These are phyloP conservation scores for Cyberlindnera xylosilytica DNA, from an alignment of 805 yeast species.

Conservation along the genomic window DNA sequence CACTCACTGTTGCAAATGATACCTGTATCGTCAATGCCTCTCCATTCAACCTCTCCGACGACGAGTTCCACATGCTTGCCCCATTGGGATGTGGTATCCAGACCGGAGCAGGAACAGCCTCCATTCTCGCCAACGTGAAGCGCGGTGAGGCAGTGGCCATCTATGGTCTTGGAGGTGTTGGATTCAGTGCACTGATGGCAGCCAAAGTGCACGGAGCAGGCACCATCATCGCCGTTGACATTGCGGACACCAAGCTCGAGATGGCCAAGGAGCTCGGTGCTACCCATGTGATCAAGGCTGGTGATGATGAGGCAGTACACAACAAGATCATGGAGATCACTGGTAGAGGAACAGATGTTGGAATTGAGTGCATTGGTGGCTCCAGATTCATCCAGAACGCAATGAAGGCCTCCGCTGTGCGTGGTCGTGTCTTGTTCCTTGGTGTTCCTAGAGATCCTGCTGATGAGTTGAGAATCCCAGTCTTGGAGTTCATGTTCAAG, in stretches of 20 bases:
- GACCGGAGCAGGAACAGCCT: constrained; percentile 12
- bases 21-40: constrained; percentile 5
- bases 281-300: constrained; percentile 46
- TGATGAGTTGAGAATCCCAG: constrained; percentile 2
- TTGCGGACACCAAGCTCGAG: constrained; percentile 58
- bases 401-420: constrained; percentile 1
- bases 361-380: constrained; percentile 13
- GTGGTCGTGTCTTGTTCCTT: constrained; percentile 1
- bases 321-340: constrained; percentile 11
- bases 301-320: constrained; percentile 6
- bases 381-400: constrained; percentile 4
- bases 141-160: constrained; percentile 8
- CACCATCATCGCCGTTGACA: constrained; percentile 61
- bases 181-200: constrained; percentile 73
- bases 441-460: constrained; percentile 6
- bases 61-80: constrained; percentile 2
- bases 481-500: constrained; percentile 1
- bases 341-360: constrained; percentile 10
- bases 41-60: constrained; percentile 1
- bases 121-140: constrained; percentile 2
- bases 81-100: constrained; percentile 14
- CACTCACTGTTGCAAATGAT: constrained; percentile 2
- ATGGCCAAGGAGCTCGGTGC: constrained; percentile 64
- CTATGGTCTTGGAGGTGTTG: constrained; percentile 53
- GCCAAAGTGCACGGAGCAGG: constrained; percentile 76